Evolutionary conservation across 441 rosid species (phyloP), one percentile per base, ranked within the genome.

Genomic region (Adansonia gregorii): DNA sequence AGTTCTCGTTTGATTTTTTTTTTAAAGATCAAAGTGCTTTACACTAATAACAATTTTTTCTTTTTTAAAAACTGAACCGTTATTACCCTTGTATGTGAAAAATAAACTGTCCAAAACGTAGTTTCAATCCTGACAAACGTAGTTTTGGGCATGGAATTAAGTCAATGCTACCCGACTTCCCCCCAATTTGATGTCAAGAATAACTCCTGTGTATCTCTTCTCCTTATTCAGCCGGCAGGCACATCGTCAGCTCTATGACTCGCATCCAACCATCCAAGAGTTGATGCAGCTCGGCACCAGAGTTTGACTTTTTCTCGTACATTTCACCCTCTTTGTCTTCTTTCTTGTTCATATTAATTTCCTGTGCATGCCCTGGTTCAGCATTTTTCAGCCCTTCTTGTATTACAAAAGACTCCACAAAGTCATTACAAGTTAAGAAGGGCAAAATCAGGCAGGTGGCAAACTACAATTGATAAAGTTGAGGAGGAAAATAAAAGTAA

Each of bases 241-340:
- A 94, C 94, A 0, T 91, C 93, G 35, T 88, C 87, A 12, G 93
- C 87, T 82, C 94, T 87, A 24, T 93, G 91, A 79, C 88, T 92
- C 4, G 92, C 75, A 59, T 88, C 91, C 78, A 94, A 24, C 27
- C 1, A 24, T 24, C 27, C 27, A 24, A 24, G 27, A 24, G 27
- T 24, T 24, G 27, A 24, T 24, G 27, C 27, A 24, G 27, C 27
- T 24, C 27, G 27, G 27, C 27, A 24, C 27, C 27, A 24, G 27
- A 24, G 27, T 24, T 24, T 24, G 27, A 24, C 27, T 24, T 24
- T 24, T 24, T 24, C 27, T 24, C 27, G 27, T 24, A 24, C 27
- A 24, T 24, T 24, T 24, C 27, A 17, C 74, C 82, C 41, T 78
- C 83, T 70, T 86, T 87, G 56, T 80, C 88, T 2, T 67, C 71